Evolutionary conservation across 1,139 yeast genomes (phyloP), one percentile per base, ranked within the genome.

Genomic region (Hyphopichia pseudoburtonii): DNA sequence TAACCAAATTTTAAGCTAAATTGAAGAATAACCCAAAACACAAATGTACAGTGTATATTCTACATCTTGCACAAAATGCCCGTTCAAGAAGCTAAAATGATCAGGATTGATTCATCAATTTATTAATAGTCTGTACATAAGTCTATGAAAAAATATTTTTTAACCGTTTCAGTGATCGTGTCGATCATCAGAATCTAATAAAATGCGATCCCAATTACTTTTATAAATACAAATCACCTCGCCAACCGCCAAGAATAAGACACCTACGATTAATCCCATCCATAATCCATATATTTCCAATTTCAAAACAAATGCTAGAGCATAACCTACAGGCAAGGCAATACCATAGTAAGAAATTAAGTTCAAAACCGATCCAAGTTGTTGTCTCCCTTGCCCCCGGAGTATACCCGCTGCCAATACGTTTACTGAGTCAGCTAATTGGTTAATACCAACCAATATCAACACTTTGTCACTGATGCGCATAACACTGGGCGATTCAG

Each of bases 351-450:
- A 64, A 1, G 65, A 50, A 22, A 56, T 40, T 48, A 60, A 42
- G 44, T 65, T 69, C 38, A 70, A 53, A 14, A 60, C 48, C 2
- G 71, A 65, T 1, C 76, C 76, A n/a, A 69, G 53, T 35, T 59
- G 48, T 44, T 70, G 76, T 42, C 72, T 53, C 2, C 76, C 76
- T 48, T 70, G 75, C 2, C 76, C 76, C 37, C 76, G 52, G 39
- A 70, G 58, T 35, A 76, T 52, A 42, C 77, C 77, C 4, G 76
- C 73, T 19, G 63, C 61, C 11, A 69, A 48, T 10, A 67, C 70
- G 44, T 71, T 72, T 39, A 64, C 50, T 2, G 66, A 48, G 49
- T 71, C 78, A 14, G 58, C 51, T 17, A 69, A 39, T 51, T 72
- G 77, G 40, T 68, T 67, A n/a, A 64, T 35, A 1, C 72, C 70